Evolutionary conservation across 1,284 basidiomycete genomes (phyloP).

Genomic region (Cystobasidium pallidum): DNA sequence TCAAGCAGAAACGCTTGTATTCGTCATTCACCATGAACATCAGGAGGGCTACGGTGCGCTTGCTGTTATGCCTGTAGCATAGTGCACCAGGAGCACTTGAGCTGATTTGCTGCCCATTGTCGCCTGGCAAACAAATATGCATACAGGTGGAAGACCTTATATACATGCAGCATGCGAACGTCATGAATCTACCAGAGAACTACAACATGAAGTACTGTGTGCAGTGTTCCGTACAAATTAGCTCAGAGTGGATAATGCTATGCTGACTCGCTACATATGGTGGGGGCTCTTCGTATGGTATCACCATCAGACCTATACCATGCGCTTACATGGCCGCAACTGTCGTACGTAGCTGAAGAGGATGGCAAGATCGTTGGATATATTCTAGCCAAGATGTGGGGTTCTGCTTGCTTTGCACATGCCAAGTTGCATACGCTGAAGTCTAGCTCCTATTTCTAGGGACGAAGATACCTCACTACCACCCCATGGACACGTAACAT

Average conservation of each 20-base stretch:
- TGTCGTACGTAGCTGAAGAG: constrained; percentile 90
- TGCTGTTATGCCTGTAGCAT: not conserved
- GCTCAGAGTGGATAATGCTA: too few species aligned
- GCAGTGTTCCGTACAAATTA: constrained; percentile 56
- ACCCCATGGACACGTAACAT: constrained; percentile 83
- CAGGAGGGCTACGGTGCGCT: constrained; percentile 59
- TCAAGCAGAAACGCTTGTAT: not conserved
- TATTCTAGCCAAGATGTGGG: constrained; percentile 88
- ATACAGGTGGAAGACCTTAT: constrained; percentile 65
- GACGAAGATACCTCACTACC: constrained; percentile 69
- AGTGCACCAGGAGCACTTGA: not conserved
- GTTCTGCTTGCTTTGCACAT: constrained; percentile 49
- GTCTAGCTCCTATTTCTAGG: constrained; percentile 57
- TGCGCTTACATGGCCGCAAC: constrained; percentile 85
- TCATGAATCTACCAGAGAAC: constrained; percentile 84
- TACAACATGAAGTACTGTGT: constrained; percentile 81
- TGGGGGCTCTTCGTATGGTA: not conserved
- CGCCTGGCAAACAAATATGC: not conserved
- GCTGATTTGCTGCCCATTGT: not conserved
- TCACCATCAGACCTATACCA: constrained; percentile 76
- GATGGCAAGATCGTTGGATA: constrained; percentile 90
- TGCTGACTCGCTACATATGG: too few species aligned
- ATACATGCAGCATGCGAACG: constrained; percentile 90
- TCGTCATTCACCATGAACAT: constrained; percentile 58
- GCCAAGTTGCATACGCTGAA: not conserved